Conservation (phyloP, 2,329 filamentous ascomycete genomes). For the Thielaviopsis ethacetica region DNA sequence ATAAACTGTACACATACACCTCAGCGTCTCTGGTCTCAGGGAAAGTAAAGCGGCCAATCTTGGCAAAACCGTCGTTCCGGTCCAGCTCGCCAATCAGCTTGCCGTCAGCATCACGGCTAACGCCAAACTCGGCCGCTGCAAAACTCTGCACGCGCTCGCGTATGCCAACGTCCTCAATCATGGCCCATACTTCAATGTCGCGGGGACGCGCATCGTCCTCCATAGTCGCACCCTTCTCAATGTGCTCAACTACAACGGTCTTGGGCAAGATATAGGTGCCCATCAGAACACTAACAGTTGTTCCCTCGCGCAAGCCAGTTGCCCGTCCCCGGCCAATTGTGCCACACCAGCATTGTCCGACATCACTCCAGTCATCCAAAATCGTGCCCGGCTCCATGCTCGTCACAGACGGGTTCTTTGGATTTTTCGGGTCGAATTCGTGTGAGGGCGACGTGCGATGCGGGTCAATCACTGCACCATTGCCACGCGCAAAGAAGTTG, state of each 20-base stretch:
- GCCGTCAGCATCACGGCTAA: conserved; percentile 12
- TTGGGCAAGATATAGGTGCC: conserved; percentile 44
- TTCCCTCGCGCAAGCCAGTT: conserved; percentile 32
- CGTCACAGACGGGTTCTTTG: neutral
- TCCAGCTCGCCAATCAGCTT: conserved; percentile 15
- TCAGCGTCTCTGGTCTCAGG: conserved; percentile 27
- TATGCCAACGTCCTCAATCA: conserved; percentile 30
- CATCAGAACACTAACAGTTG: conserved; percentile 48
- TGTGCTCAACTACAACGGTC: conserved; percentile 58
- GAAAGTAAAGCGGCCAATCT: conserved; percentile 41
- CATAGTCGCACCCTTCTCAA: conserved; percentile 42
- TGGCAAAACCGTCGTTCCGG: conserved; percentile 29
- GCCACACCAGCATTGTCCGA: conserved; percentile 80
- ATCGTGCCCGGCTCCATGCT: conserved; percentile 37
- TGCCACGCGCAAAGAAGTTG: conserved; percentile 56
- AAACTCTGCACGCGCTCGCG: conserved; percentile 27
- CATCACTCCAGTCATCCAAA: conserved; percentile 54
- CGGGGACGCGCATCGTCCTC: conserved; percentile 46
- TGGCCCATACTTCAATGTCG: conserved; percentile 54
- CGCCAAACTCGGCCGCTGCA: conserved; percentile 25
- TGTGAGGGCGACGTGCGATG: conserved; percentile 43
- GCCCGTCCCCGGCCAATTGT: conserved; percentile 23
- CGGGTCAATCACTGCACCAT: conserved; percentile 50
- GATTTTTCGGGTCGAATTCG: conserved; percentile 16
- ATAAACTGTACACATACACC: conserved; percentile 37